These are phyloP conservation scores for Xylaria sp. DNA, from an alignment of 2,329 filamentous ascomycete genomes.

Conservation along the genomic window DNA sequence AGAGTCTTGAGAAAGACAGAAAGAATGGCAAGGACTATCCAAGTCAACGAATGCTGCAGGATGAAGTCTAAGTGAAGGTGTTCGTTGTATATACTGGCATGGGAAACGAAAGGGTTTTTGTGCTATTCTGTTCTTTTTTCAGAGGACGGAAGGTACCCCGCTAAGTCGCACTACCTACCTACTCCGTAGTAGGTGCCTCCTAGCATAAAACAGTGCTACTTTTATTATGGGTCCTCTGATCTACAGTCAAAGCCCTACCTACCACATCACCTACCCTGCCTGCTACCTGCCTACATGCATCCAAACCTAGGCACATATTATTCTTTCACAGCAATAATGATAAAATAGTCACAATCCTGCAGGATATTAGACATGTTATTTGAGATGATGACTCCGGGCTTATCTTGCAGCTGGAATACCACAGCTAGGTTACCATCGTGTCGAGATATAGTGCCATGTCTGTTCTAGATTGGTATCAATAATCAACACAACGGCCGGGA, in stretches of 20 bases:
- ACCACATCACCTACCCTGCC: too few species aligned
- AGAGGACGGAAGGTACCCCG: background rate
- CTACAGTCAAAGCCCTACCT: too few species aligned
- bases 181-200: too few species aligned
- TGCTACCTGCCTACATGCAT: too few species aligned
- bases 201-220: too few species aligned
- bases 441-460: background rate
- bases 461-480: too few species aligned
- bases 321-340: background rate
- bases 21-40: constrained; percentile 29
- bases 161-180: too few species aligned
- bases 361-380: too few species aligned
- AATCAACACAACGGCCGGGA: too few species aligned
- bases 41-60: constrained; percentile 26
- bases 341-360: too few species aligned
- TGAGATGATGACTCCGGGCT: background rate
- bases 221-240: too few species aligned
- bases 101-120: constrained; percentile 9
- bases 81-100: constrained; percentile 16
- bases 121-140: background rate
- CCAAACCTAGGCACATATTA: too few species aligned
- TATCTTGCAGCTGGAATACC: background rate
- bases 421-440: background rate
- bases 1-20: constrained; percentile 12
- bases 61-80: constrained; percentile 24